phyloP scores from a whole-genome alignment of 139 green algal genomes.

The Tetradesmus obliquus region DNA sequence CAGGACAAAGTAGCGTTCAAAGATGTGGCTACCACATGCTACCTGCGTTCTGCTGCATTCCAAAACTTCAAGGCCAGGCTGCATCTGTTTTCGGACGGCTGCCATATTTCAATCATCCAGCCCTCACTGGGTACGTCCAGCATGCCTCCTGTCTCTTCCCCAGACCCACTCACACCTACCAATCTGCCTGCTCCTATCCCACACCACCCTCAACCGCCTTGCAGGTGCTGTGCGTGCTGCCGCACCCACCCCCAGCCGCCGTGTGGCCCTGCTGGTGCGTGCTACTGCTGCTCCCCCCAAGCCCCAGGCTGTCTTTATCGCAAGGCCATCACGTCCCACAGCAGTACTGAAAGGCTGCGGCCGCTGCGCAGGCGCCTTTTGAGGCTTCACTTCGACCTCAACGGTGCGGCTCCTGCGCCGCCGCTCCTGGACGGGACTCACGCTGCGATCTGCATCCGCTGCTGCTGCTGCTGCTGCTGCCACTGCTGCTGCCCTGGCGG shows the following conservation, averaged over 20 bases:
- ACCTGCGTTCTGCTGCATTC: too few relatives aligned
- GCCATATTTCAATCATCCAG: too few relatives aligned
- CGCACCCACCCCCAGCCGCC: neutral
- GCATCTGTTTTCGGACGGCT: too few relatives aligned
- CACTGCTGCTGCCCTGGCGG: neutral
- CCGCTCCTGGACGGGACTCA: neutral
- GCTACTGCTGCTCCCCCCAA: conserved; percentile 38
- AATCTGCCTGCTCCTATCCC: neutral
- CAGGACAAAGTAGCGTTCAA: neutral
- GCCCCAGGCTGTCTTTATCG: neutral
- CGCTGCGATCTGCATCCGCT: neutral
- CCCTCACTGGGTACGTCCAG: too few relatives aligned
- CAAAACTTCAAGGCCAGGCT: too few relatives aligned
- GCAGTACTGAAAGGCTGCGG: neutral
- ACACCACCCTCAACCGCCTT: neutral
- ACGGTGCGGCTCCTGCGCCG: neutral
- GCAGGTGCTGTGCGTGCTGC: neutral
- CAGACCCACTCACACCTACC: too few relatives aligned
- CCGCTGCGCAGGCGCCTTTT: neutral
- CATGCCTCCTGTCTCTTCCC: too few relatives aligned
- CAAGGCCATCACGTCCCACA: neutral
- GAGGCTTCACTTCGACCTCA: neutral
- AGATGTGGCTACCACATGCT: too few relatives aligned
- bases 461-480: neutral
- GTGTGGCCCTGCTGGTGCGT: conserved; percentile 27